Percentiles rank a stretch among this genome's conserved stretches.
These are phyloP conservation scores for Podospora pseudoanserina DNA, from an alignment of 495 filamentous ascomycete genomes.

Conservation along the genomic window DNA sequence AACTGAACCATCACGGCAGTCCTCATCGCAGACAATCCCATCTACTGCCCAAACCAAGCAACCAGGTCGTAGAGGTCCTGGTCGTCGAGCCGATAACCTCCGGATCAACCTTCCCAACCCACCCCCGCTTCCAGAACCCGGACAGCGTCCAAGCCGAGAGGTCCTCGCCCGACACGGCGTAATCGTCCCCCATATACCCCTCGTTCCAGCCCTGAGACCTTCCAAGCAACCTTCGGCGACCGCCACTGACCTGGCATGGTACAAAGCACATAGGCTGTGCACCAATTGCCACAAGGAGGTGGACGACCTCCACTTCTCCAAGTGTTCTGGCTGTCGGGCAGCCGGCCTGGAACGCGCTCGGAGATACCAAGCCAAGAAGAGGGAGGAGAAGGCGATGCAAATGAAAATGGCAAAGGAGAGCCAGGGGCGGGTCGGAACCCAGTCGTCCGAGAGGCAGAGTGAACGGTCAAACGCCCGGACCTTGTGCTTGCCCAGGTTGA, in stretches of 20 bases:
- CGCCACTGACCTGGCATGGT: not conserved
- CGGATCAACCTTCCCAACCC: not conserved
- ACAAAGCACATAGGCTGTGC: not conserved
- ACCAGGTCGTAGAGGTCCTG: not conserved
- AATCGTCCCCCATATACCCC: not conserved
- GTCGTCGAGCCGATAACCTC: not conserved
- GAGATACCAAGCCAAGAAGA: slow-evolving; percentile 4
- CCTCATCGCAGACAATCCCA: not conserved
- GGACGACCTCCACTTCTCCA: not conserved
- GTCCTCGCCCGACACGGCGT: not conserved
- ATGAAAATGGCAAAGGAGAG: not conserved
- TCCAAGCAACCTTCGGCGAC: not conserved
- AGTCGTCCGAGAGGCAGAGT: too few species aligned
- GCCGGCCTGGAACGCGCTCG: not conserved
- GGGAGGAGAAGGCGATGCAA: not conserved
- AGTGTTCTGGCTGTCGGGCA: not conserved
- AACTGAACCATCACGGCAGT: not conserved
- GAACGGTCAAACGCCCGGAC: not conserved
- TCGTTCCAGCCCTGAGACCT: not conserved
- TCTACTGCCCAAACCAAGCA: not conserved
- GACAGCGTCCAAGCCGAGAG: not conserved
- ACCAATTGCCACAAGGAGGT: not conserved
- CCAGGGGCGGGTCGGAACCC: not conserved
- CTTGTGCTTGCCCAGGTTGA: too few species aligned
- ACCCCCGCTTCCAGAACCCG: not conserved